A percentile compares a stretch with the other conserved stretches of the same genome.
Evolutionary conservation across 768 basidiomycete genomes (phyloP).

Genomic region (Naganishia onofrii): DNA sequence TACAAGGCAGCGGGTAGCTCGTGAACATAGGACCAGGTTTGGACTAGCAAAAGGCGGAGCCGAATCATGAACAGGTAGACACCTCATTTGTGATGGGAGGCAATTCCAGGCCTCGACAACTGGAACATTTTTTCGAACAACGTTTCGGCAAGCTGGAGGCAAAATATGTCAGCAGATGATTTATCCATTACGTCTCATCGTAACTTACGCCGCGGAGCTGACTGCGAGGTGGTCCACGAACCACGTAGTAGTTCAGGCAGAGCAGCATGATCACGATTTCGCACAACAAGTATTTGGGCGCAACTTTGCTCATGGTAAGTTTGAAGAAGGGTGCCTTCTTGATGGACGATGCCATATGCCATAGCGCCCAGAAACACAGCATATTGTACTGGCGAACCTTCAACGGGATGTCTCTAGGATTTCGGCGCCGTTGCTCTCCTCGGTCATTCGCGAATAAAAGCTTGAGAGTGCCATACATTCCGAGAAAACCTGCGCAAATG

Average conservation of each 20-base stretch:
- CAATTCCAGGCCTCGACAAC: neutral
- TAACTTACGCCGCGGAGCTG: neutral
- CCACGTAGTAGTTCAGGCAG: neutral
- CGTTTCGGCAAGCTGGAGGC: neutral
- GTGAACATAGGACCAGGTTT: constrained; percentile 22
- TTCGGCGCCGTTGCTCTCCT: neutral
- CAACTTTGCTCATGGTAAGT: constrained; percentile 2
- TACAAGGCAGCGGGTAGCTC: constrained; percentile 47
- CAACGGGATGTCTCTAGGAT: too few relatives aligned
- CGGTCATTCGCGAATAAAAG: neutral
- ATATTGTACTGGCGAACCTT: neutral
- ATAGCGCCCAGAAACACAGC: constrained; percentile 11
- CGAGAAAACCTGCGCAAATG: constrained; percentile 3
- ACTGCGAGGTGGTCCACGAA: too few relatives aligned
- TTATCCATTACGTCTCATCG: neutral
- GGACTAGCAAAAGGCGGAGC: neutral
- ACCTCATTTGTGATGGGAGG: neutral
- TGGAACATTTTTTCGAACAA: neutral
- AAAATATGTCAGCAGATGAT: neutral
- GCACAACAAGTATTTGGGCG: constrained; percentile 16
- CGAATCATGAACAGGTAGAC: neutral
- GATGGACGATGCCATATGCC: constrained; percentile 7
- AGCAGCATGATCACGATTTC: constrained; percentile 12
- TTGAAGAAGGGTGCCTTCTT: constrained; percentile 4
- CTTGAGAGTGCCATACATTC: constrained; percentile 5